Evolutionary conservation across 345 rosid species (phyloP).

Genomic region (Brassica napus): Da-Ae NC_063440.1:19995501-19996000

Average conservation of each 20-base stretch:
- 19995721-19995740: background rate
- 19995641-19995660: background rate
- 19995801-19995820: background rate
- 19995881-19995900: background rate
- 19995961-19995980: background rate
- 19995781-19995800: background rate
- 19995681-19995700: background rate
- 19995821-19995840: background rate
- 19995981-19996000: background rate
- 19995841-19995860: background rate
- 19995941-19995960: conserved; percentile 7
- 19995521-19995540: background rate
- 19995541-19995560: no score
- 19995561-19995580: no score
- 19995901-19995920: conserved; percentile 38
- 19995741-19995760: no score
- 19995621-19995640: background rate
- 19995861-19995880: conserved; percentile 8
- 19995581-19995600: background rate
- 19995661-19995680: conserved; percentile 1
- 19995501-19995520: background rate
- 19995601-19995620: background rate
- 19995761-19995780: no score
- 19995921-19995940: conserved; percentile 16
- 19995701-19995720: background rate